These are phyloP conservation scores for Ophiostoma novo-ulmi DNA, from an alignment of 2,329 filamentous ascomycete species.

Conservation along the genomic window DNA sequence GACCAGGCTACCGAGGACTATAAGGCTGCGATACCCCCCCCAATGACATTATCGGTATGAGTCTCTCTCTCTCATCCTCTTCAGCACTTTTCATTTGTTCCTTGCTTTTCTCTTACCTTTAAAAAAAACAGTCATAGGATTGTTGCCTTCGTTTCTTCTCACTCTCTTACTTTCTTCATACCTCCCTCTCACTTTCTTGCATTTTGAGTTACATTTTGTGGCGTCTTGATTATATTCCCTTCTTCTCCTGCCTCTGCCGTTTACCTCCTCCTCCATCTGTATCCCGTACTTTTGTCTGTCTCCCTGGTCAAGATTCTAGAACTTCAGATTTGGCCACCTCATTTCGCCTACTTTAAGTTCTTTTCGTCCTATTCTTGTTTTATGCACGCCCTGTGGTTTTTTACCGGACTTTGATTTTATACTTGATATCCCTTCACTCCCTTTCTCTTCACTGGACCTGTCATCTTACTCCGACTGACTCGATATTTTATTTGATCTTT, in stretches of 20 bases:
- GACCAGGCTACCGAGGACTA: conserved; percentile 41
- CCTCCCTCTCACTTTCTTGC: conserved; percentile 17
- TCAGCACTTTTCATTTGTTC: conserved; percentile 30
- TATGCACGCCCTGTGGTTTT: background rate
- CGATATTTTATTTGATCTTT: background rate
- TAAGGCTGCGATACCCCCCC: conserved; percentile 50
- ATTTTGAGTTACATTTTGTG: conserved; percentile 2
- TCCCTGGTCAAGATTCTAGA: conserved; percentile 16
- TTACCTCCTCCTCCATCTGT: background rate
- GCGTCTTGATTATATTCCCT: background rate
- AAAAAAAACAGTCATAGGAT: conserved; percentile 20
- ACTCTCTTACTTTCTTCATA: conserved; percentile 12
- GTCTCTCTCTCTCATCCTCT: conserved; percentile 27
- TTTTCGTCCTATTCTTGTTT: conserved; percentile 14
- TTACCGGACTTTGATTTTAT: background rate
- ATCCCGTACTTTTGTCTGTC: background rate
- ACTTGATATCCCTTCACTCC: background rate
- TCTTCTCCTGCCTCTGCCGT: background rate
- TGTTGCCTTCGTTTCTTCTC: conserved; percentile 24
- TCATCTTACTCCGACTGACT: background rate
- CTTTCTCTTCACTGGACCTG: background rate
- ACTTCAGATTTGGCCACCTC: conserved; percentile 20
- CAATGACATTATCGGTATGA: conserved; percentile 30
- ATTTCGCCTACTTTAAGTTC: conserved; percentile 16
- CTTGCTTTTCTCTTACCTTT: conserved; percentile 13